phyloP scores from a whole-genome alignment of 768 basidiomycete genomes.

The Boletales sp. region DNA sequence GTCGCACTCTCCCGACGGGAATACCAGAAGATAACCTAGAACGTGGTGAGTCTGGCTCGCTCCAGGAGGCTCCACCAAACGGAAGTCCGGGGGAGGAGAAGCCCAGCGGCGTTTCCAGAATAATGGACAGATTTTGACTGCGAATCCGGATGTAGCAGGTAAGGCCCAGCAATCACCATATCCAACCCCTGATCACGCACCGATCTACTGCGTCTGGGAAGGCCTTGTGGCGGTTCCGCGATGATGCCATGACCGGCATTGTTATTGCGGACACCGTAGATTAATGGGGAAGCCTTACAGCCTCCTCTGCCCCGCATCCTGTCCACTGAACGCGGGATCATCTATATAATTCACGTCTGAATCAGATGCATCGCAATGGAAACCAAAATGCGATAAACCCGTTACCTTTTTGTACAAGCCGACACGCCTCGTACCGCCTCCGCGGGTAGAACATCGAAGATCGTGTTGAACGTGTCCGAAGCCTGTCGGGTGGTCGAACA shows the following conservation, averaged over 20 bases:
- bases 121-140: slow-evolving; percentile 19
- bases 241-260: slow-evolving; percentile 20
- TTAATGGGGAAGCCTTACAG: slow-evolving; percentile 14
- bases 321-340: slow-evolving; percentile 1
- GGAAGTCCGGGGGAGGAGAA: slow-evolving; percentile 11
- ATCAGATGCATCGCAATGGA: slow-evolving; percentile 5
- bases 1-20: slow-evolving; percentile 1
- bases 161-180: slow-evolving; percentile 22
- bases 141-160: slow-evolving; percentile 26
- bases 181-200: slow-evolving; percentile 20
- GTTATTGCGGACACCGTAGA: slow-evolving; percentile 20
- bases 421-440: slow-evolving; percentile 3
- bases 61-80: slow-evolving; percentile 5
- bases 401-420: slow-evolving; percentile 3
- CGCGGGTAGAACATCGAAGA: slow-evolving; percentile 12
- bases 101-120: slow-evolving; percentile 22
- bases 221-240: slow-evolving; percentile 26
- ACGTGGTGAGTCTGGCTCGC: neutral
- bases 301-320: slow-evolving; percentile 10
- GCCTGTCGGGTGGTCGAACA: slow-evolving; percentile 3
- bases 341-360: neutral
- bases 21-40: neutral
- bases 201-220: slow-evolving; percentile 26
- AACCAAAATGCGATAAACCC: neutral
- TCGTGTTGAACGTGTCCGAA: slow-evolving; percentile 3